Percentiles rank a stretch among this genome's conserved stretches.
These are phyloP conservation scores for Geranium brycei DNA, from an alignment of 345 rosid species.

Conservation along the genomic window DNA sequence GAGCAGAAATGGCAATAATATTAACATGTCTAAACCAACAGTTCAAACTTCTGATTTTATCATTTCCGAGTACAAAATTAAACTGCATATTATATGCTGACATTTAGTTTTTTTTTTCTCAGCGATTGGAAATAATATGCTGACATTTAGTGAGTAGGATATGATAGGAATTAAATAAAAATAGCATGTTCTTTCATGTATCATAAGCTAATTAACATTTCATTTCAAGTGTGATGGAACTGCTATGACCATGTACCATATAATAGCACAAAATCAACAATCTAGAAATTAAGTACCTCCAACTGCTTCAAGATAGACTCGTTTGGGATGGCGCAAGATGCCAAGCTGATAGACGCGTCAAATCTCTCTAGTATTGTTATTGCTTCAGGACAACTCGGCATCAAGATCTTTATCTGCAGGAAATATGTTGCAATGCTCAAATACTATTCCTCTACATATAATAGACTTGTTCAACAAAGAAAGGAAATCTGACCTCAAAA, in stretches of 20 bases:
- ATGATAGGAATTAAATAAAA: background rate
- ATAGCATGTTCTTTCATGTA: background rate
- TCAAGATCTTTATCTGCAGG: conserved; percentile 45
- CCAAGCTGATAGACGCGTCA: conserved; percentile 31
- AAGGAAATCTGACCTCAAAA: conserved; percentile 35
- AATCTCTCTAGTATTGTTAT: conserved; percentile 45
- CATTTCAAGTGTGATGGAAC: background rate
- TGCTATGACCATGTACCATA: background rate
- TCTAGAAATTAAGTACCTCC: conserved; percentile 41
- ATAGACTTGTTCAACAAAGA: conserved; percentile 5
- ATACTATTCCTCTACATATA: conserved; percentile 5
- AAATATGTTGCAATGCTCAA: conserved; percentile 13
- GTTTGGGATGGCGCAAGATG: conserved; percentile 49
- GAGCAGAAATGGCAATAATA: background rate
- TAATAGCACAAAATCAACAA: background rate
- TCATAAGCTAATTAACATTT: too few species aligned
- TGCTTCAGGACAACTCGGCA: conserved; percentile 24
- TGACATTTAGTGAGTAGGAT: background rate
- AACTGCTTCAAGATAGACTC: conserved; percentile 50
- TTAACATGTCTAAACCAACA: background rate
- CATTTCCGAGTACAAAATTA: background rate
- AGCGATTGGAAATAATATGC: too few species aligned
- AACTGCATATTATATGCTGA: background rate
- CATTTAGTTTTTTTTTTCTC: too few species aligned
- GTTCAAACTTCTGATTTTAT: background rate